Percentiles rank a stretch among this genome's conserved stretches.
phyloP scores from a whole-genome alignment of 805 yeast species.

The Limtongozyma cylindracea region DNA sequence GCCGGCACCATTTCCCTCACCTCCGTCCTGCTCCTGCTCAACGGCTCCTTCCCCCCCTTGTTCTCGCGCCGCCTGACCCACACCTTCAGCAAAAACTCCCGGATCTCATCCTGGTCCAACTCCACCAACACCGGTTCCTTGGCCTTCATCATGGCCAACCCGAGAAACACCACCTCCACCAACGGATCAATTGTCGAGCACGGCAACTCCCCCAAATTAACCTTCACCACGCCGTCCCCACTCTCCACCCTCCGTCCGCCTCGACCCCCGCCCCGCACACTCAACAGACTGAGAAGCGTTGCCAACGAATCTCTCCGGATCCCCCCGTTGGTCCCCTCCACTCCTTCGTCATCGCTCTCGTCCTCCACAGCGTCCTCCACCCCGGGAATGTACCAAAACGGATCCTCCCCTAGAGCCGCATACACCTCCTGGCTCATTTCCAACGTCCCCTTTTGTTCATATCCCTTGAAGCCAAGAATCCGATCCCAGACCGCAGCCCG shows the following conservation, averaged over 20 bases:
- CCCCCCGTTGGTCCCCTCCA: no score
- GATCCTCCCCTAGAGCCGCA: conserved; percentile 26
- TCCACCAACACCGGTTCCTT: conserved; percentile 60
- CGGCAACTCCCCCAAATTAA: conserved; percentile 10
- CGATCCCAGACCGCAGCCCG: conserved; percentile 82
- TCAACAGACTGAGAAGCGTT: no score
- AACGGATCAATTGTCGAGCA: conserved; percentile 50
- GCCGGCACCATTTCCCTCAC: no score
- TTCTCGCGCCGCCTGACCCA: no score
- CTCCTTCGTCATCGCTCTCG: no score
- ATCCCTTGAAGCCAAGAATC: conserved; percentile 49
- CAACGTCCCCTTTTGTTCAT: no score
- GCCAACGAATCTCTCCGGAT: no score
- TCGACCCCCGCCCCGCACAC: no score
- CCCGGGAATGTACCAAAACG: conserved; percentile 43
- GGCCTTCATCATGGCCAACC: conserved; percentile 57
- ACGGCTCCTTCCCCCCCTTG: no score
- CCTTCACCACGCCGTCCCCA: conserved; percentile 1
- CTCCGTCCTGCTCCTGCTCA: no score
- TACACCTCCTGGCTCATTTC: conserved; percentile 6
- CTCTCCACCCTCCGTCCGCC: no score
- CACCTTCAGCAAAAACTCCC: conserved; percentile 52
- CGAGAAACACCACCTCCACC: conserved; percentile 47
- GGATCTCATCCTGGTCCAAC: conserved; percentile 73
- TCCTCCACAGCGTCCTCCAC: no score